A percentile compares a stretch with the other conserved stretches of the same genome.
phyloP scores from a whole-genome alignment of 495 filamentous ascomycete genomes.

The Daldinia vernicosa region DNA sequence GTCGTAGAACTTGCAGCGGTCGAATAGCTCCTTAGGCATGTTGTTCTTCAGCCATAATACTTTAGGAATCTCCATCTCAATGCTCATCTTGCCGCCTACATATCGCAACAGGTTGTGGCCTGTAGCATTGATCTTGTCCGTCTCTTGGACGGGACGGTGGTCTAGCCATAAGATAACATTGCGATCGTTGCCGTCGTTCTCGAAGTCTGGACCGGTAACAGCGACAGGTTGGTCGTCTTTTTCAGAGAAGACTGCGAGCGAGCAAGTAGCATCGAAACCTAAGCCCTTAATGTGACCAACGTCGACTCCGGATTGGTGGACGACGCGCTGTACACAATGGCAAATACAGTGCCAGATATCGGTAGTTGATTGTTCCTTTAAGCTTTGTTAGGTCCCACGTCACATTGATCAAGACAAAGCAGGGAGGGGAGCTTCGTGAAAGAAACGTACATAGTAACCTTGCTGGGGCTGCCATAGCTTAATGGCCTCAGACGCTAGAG shows the following conservation, averaged over 20 bases:
- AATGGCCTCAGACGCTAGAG: slow-evolving; percentile 88
- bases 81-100: slow-evolving; percentile 95
- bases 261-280: slow-evolving; percentile 98
- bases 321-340: slow-evolving; percentile 76
- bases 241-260: slow-evolving; percentile 85
- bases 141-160: slow-evolving; percentile 88
- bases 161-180: slow-evolving; percentile 95
- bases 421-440: slow-evolving; percentile 13
- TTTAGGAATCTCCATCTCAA: slow-evolving; percentile 99
- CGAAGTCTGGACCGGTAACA: slow-evolving; percentile 86
- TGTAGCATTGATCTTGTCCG: slow-evolving; percentile 89
- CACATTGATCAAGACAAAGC: slow-evolving; percentile 11
- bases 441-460: slow-evolving; percentile 77
- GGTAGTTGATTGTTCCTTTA: slow-evolving; percentile 96
- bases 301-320: slow-evolving; percentile 80
- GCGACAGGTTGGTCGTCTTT: slow-evolving; percentile 90
- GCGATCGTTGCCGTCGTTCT: slow-evolving; percentile 77
- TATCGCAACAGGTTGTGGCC: slow-evolving; percentile 93
- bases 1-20: slow-evolving; percentile 95
- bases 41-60: slow-evolving; percentile 97
- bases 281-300: slow-evolving; percentile 79
- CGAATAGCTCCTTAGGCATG: slow-evolving; percentile 92
- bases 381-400: slow-evolving; percentile 15
- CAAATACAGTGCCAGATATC: slow-evolving; percentile 97
- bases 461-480: slow-evolving; percentile 92